Conservation (phyloP, 257 asterid genomes). For the Solanum megistacrolobum region DNA sequence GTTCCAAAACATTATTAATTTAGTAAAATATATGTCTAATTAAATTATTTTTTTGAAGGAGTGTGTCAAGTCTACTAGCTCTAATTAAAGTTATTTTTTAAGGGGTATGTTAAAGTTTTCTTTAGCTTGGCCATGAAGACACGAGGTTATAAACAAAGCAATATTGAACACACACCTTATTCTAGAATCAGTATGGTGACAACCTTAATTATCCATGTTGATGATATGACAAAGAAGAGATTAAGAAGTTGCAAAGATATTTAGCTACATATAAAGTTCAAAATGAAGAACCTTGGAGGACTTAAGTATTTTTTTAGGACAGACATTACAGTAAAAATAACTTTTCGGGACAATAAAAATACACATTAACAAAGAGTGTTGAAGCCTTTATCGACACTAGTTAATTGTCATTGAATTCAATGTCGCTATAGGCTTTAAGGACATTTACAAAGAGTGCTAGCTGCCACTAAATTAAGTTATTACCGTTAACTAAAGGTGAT, state of each 20-base stretch:
- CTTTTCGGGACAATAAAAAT: too few species aligned
- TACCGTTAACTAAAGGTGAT: not conserved
- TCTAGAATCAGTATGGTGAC: not conserved
- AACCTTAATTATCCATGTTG: not conserved
- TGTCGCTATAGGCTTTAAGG: not conserved
- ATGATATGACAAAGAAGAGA: not conserved
- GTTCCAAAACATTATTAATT: not conserved
- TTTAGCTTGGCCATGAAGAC: not conserved
- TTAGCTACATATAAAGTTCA: not conserved
- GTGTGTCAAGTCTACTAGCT: not conserved
- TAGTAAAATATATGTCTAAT: not conserved
- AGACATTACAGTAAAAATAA: not conserved
- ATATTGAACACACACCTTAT: not conserved
- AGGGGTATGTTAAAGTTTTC: not conserved
- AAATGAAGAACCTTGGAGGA: conserved; percentile 3
- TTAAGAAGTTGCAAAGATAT: not conserved
- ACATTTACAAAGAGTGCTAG: not conserved
- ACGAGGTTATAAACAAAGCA: not conserved
- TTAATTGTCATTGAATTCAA: not conserved
- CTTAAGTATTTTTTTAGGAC: not conserved
- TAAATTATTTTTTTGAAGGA: not conserved
- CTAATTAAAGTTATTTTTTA: not conserved
- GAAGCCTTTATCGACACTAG: not conserved
- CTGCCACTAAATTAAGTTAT: not conserved
- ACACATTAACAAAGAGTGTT: not conserved